phyloP scores from a whole-genome alignment of 306 rosid species.

The Quillaja saponaria region DNA sequence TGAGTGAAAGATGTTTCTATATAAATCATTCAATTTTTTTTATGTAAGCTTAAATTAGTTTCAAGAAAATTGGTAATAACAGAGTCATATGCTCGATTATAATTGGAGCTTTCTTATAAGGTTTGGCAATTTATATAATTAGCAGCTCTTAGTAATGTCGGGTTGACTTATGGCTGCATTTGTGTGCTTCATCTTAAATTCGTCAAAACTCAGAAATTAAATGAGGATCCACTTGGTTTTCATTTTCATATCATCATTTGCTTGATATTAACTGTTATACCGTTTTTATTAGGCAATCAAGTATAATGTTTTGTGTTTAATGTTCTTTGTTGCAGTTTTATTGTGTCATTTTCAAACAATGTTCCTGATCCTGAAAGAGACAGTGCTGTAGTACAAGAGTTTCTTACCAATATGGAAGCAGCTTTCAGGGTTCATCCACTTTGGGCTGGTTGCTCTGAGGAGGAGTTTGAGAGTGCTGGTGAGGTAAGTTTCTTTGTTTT shows the following conservation, averaged over 20 bases:
- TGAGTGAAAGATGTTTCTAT: too few relatives aligned
- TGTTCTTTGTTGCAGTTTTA: slow-evolving; percentile 59
- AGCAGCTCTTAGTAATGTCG: too few relatives aligned
- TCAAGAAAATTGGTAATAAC: too few relatives aligned
- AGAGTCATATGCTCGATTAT: too few relatives aligned
- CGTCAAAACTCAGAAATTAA: too few relatives aligned
- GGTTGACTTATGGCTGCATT: too few relatives aligned
- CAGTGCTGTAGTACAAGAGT: slow-evolving; percentile 73
- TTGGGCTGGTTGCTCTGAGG: slow-evolving; percentile 93
- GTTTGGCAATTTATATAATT: too few relatives aligned
- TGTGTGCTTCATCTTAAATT: too few relatives aligned
- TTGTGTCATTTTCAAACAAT: slow-evolving; percentile 83
- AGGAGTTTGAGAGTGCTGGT: slow-evolving; percentile 95
- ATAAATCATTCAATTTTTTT: too few relatives aligned
- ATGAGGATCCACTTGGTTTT: too few relatives aligned
- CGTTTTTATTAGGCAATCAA: background rate
- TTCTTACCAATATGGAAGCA: slow-evolving; percentile 82
- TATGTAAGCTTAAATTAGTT: too few relatives aligned
- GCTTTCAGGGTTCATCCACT: slow-evolving; percentile 94
- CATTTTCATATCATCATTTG: background rate
- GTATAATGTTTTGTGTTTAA: background rate
- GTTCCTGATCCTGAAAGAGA: slow-evolving; percentile 90
- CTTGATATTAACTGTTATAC: background rate
- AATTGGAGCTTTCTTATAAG: too few relatives aligned
- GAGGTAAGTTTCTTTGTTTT: slow-evolving; percentile 61